Percentiles rank a stretch among this genome's conserved stretches.
Evolutionary conservation across 1,284 basidiomycete genomes (phyloP).

Genomic region (Ceratobasidium sp.): DNA sequence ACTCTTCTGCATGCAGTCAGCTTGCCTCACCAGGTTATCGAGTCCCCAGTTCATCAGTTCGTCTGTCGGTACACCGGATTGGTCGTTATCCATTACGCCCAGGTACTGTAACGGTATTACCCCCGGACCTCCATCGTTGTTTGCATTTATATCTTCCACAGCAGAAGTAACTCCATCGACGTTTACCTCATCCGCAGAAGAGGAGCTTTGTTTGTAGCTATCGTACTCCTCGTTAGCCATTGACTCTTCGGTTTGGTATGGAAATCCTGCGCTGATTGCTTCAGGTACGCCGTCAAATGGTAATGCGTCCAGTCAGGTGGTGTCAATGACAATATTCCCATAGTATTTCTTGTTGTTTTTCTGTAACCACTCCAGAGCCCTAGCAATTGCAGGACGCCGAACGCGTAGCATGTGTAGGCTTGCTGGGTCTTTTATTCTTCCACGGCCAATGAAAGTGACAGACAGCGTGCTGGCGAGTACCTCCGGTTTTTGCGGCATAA

Average conservation of each 20-base stretch:
- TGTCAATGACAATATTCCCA: conserved; percentile 16
- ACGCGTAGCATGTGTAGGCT: conserved; percentile 55
- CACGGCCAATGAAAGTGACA: conserved; percentile 58
- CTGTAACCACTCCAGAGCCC: conserved; percentile 51
- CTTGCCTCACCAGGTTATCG: neutral
- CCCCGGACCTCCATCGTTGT: neutral
- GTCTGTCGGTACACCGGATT: neutral
- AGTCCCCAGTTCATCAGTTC: conserved; percentile 28
- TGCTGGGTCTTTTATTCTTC: conserved; percentile 53
- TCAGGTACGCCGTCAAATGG: conserved; percentile 45
- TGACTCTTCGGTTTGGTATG: neutral
- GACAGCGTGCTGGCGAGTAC: conserved; percentile 57
- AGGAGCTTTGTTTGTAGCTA: conserved; percentile 11
- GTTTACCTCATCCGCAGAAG: neutral
- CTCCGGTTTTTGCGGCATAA: conserved; percentile 56
- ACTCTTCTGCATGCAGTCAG: neutral
- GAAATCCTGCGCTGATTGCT: conserved; percentile 28
- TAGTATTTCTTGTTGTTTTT: conserved; percentile 40
- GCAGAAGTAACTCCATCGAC: neutral
- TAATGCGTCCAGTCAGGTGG: neutral
- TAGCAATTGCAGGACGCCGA: conserved; percentile 49
- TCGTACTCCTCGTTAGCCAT: conserved; percentile 34
- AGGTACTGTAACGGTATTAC: conserved; percentile 23
- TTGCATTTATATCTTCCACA: neutral
- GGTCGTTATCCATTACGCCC: conserved; percentile 4